phyloP scores from a whole-genome alignment of 2,329 filamentous ascomycete genomes.

The Lachnellula arida region DNA sequence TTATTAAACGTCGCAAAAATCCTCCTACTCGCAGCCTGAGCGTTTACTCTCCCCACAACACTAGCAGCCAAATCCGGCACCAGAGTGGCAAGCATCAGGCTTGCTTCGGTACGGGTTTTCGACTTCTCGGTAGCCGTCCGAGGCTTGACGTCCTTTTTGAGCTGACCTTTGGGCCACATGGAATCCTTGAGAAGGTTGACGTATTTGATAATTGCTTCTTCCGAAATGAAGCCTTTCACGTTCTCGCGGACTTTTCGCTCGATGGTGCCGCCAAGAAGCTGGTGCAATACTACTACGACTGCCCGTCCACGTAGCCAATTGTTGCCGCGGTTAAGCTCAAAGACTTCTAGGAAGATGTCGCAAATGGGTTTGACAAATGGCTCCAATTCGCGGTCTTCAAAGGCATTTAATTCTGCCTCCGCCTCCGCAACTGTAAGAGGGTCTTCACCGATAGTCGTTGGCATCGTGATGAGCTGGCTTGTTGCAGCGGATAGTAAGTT shows the following conservation, averaged over 20 bases:
- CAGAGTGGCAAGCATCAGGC: constrained; percentile 80
- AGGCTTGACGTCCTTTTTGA: constrained; percentile 44
- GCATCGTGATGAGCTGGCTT: constrained; percentile 55
- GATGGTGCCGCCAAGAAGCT: constrained; percentile 91
- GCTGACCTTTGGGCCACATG: constrained; percentile 74
- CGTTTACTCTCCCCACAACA: constrained; percentile 89
- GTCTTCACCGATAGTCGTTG: constrained; percentile 49
- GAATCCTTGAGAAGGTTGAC: constrained; percentile 66
- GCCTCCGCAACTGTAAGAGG: constrained; percentile 63
- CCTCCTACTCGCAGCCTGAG: constrained; percentile 81
- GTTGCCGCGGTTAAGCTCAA: constrained; percentile 90
- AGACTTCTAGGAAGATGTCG: constrained; percentile 93
- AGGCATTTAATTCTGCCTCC: constrained; percentile 89
- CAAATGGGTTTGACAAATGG: constrained; percentile 98
- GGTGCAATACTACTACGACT: constrained; percentile 93
- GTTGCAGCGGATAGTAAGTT: constrained; percentile 78
- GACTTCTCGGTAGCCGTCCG: constrained; percentile 70
- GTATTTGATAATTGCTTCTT: constrained; percentile 74
- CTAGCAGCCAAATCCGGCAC: constrained; percentile 87
- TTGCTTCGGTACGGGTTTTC: constrained; percentile 79
- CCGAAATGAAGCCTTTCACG: constrained; percentile 66
- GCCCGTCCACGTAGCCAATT: constrained; percentile 96
- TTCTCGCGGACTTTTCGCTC: constrained; percentile 91
- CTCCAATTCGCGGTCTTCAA: constrained; percentile 82
- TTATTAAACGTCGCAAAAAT: constrained; percentile 93